Evolutionary conservation across 1,139 yeast species (phyloP).

Genomic region (Saccharomyces hybrid): DNA sequence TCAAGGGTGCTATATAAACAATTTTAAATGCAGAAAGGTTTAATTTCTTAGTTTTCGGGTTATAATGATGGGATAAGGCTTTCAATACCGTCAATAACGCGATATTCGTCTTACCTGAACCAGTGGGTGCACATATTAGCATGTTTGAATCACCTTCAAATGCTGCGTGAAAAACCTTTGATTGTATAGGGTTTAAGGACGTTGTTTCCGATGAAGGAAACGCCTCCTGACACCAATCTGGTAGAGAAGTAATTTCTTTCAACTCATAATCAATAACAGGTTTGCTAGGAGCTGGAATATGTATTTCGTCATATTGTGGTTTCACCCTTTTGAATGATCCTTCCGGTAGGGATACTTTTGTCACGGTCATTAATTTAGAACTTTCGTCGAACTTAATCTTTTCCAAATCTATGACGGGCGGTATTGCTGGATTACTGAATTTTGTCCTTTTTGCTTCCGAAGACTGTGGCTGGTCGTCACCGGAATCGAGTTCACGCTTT

Average conservation of each 20-base stretch:
- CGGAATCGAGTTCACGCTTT: slow-evolving; percentile 18
- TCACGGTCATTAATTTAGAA: slow-evolving; percentile 51
- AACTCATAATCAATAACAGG: slow-evolving; percentile 43
- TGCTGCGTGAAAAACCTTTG: slow-evolving; percentile 72
- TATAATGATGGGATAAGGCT: slow-evolving; percentile 49
- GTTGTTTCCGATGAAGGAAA: slow-evolving; percentile 64
- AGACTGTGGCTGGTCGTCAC: slow-evolving; percentile 10
- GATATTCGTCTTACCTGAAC: slow-evolving; percentile 97
- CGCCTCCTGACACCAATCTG: slow-evolving; percentile 73
- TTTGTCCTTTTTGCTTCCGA: slow-evolving; percentile 7
- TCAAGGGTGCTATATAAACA: slow-evolving; percentile 88
- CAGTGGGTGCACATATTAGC: slow-evolving; percentile 93
- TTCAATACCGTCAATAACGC: slow-evolving; percentile 75
- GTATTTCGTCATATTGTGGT: slow-evolving; percentile 75
- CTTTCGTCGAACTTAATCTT: slow-evolving; percentile 65
- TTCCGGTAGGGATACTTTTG: slow-evolving; percentile 66
- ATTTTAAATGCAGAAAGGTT: slow-evolving; percentile 58
- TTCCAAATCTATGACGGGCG: slow-evolving; percentile 56
- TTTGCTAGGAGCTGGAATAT: slow-evolving; percentile 67
- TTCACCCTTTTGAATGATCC: slow-evolving; percentile 76
- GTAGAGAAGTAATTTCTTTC: slow-evolving; percentile 56
- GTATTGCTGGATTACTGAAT: slow-evolving; percentile 25
- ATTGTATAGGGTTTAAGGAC: slow-evolving; percentile 74
- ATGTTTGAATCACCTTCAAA: slow-evolving; percentile 65
- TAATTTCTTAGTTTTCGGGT: slow-evolving; percentile 41